Conservation (phyloP, 129 eudicot genomes). For the Dittrichia graveolens region DNA sequence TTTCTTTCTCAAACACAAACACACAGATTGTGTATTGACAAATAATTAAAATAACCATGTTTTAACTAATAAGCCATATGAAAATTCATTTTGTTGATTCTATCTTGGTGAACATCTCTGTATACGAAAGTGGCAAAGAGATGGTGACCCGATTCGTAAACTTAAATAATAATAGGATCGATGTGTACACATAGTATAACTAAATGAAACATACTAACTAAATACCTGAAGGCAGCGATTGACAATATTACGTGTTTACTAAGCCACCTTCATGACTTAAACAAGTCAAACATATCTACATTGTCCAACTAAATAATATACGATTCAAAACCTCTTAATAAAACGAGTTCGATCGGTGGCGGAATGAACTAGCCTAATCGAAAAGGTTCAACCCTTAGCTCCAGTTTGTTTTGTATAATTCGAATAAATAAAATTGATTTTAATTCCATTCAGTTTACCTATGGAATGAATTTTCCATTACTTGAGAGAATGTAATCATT, state of each 20-base stretch:
- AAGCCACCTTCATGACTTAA: neutral
- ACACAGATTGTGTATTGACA: slow-evolving; percentile 3
- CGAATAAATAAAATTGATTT: no score
- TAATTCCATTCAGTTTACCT: no score
- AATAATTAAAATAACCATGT: neutral
- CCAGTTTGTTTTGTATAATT: no score
- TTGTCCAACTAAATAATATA: neutral
- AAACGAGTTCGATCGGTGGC: no score
- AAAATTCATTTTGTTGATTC: slow-evolving; percentile 3
- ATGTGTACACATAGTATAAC: neutral
- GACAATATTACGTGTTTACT: neutral
- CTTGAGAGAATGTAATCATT: no score
- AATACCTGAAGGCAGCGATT: neutral
- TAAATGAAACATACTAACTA: neutral
- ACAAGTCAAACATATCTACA: neutral
- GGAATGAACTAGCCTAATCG: no score
- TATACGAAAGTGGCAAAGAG: slow-evolving; percentile 1
- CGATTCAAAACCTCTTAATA: no score
- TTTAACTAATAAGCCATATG: neutral
- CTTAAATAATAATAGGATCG: no score
- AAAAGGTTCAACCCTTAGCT: no score
- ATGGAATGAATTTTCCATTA: no score
- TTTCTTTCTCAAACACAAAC: neutral
- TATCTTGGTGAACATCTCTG: slow-evolving; percentile 12
- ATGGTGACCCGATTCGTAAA: slow-evolving; percentile 1